Evolutionary conservation across 768 basidiomycete species (phyloP).

Genomic region (Hemileccinum rubropunctum): DNA sequence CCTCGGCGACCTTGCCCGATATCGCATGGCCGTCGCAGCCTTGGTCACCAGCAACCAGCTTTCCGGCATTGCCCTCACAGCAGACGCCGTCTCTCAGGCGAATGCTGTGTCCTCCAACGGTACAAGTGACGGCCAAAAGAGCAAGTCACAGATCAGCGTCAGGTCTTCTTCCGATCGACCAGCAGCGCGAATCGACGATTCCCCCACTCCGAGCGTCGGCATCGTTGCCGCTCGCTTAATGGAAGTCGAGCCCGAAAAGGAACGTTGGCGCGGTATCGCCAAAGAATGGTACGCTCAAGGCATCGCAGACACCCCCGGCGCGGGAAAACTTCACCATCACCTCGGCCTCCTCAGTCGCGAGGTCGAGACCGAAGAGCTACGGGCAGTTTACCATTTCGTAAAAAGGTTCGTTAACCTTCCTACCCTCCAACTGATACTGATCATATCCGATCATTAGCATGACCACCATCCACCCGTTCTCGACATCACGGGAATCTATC

Average conservation of each 20-base stretch:
- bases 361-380: conserved; percentile 75
- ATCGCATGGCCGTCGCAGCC: conserved; percentile 93
- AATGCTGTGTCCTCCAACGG: conserved; percentile 30
- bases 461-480: conserved; percentile 86
- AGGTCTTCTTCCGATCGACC: conserved; percentile 43
- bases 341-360: conserved; percentile 86
- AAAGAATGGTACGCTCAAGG: conserved; percentile 92
- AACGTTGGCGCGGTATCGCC: conserved; percentile 87
- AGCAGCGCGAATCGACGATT: conserved; percentile 59
- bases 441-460: conserved; percentile 51
- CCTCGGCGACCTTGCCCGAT: conserved; percentile 92
- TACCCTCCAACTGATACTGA: conserved; percentile 2
- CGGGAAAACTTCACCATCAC: conserved; percentile 92
- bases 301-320: conserved; percentile 86
- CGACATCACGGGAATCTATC: conserved; percentile 85
- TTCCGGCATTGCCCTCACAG: conserved; percentile 45
- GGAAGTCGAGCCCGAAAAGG: conserved; percentile 88
- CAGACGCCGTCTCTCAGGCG: conserved; percentile 53
- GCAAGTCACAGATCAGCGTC: conserved; percentile 28
- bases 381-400: conserved; percentile 88
- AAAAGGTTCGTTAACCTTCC: conserved; percentile 66
- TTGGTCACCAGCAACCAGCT: conserved; percentile 58
- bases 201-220: conserved; percentile 77
- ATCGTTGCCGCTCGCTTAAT: conserved; percentile 75
- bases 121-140: conserved; percentile 33